Base-by-base conservation (phyloP, 2,329 filamentous ascomycete species). In the Fonsecaea multimorphosa region DNA sequence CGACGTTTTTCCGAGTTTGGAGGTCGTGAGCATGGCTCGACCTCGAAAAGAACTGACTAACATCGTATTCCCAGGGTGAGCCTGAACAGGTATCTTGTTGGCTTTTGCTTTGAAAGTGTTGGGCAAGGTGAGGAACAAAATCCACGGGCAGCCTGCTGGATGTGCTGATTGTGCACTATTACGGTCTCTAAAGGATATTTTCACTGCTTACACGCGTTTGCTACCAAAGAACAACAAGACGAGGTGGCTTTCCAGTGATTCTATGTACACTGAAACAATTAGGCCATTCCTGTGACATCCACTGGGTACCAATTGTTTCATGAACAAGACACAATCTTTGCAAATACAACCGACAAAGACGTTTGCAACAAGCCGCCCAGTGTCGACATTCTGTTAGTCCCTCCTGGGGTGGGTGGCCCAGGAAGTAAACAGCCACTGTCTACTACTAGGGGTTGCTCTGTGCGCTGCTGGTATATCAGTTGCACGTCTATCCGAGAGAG, bases 31-130 rank as follows among this genome's bases (percentile, higher is more conserved):
- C 6, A 3, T 49, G 11, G 44, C 2, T 36, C n/a, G 19, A 3
- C 7, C 27, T 36, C 14, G 58, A 14, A 44, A 32, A 46, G 19
- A n/a, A n/a, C n/a, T 56, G n/a, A 55, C 22, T 16, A 27, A 61
- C 51, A 52, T 31, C n/a, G 3, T 49, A 2, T 49, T 24, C 11
- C 12, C 6, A 49, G 44, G 19, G 12, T 2, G 2, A 24, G 12
- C 6, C 4, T 49, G 44, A 11, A 24, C 44, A 49, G 19, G n/a
- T 6, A 22, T 24, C 19, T 24, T 24, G 9, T 49, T 24, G 19
- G 11, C 8, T 12, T 12, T 24, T 49, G 44, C 12, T 24, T 12
- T 8, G 44, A 19, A 7, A 49, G 24, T 8, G 14, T 19, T 12
- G 12, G 19, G 24, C 19, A 49, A 49, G 19, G 19, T 49, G 44